These are phyloP conservation scores for Saitozyma sp. DNA, from an alignment of 768 basidiomycete genomes.

Conservation along the genomic window DNA sequence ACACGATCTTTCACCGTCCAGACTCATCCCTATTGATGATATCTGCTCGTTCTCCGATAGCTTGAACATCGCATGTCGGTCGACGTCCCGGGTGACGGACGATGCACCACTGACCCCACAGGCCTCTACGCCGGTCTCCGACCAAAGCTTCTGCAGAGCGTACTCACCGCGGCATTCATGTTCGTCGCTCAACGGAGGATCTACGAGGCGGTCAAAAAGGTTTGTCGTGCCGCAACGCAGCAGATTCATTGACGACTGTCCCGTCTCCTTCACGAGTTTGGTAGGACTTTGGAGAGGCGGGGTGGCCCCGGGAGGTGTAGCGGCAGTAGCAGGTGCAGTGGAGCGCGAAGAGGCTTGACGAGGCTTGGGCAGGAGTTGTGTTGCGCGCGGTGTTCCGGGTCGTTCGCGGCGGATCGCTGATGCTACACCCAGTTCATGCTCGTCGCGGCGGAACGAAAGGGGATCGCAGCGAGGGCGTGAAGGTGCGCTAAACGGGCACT, in stretches of 20 bases:
- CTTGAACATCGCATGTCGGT: no score
- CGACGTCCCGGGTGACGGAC: no score
- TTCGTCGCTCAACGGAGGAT: slow-evolving; percentile 81
- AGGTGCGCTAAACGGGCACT: neutral
- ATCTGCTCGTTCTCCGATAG: no score
- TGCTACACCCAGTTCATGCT: slow-evolving; percentile 2
- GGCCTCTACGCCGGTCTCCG: slow-evolving; percentile 84
- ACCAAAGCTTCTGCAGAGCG: slow-evolving; percentile 87
- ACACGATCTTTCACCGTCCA: neutral
- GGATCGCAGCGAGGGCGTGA: slow-evolving; percentile 9
- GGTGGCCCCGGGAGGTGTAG: no score
- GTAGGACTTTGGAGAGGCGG: no score
- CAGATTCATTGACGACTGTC: no score
- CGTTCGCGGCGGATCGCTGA: neutral
- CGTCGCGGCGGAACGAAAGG: slow-evolving; percentile 11
- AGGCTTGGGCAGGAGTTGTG: no score
- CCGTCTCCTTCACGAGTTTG: neutral
- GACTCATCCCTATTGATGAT: no score
- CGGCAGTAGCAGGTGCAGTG: no score
- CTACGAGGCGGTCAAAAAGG: slow-evolving; percentile 53
- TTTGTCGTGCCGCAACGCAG: slow-evolving; percentile 13
- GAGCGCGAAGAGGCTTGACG: no score
- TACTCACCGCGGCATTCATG: slow-evolving; percentile 88
- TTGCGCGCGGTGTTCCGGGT: no score
- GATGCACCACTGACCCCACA: slow-evolving; percentile 45